phyloP scores from a whole-genome alignment of 2,329 filamentous ascomycete species.

The Scedosporium boydii region DNA sequence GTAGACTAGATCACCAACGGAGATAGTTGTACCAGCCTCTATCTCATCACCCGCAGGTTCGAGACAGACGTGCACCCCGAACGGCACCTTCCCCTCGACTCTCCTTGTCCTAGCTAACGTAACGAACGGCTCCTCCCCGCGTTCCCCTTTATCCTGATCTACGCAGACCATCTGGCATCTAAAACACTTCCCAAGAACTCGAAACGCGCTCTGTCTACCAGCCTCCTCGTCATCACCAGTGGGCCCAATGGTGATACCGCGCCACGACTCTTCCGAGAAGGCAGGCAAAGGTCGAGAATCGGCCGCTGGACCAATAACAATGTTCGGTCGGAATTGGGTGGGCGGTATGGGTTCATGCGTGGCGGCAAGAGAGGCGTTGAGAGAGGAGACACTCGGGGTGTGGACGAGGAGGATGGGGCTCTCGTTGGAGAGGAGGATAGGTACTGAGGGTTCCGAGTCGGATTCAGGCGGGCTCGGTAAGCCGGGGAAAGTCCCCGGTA shows the following conservation, averaged over 20 bases:
- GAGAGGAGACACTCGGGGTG: slow-evolving; percentile 63
- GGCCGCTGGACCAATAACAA: slow-evolving; percentile 53
- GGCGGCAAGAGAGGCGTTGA: slow-evolving; percentile 64
- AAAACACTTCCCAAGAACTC: slow-evolving; percentile 73
- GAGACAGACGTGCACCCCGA: slow-evolving; percentile 69
- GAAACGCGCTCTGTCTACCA: slow-evolving; percentile 37
- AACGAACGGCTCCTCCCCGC: slow-evolving; percentile 75
- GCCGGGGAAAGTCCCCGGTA: slow-evolving; percentile 46
- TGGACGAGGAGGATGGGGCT: slow-evolving; percentile 85
- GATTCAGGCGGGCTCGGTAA: slow-evolving; percentile 46
- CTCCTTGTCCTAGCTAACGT: slow-evolving; percentile 81
- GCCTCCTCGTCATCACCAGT: slow-evolving; percentile 64
- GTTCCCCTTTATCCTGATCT: slow-evolving; percentile 71
- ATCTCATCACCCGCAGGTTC: background rate
- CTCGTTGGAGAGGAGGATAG: slow-evolving; percentile 80
- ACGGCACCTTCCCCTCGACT: slow-evolving; percentile 76
- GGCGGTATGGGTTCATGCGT: slow-evolving; percentile 57
- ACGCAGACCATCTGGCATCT: slow-evolving; percentile 96
- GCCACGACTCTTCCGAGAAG: slow-evolving; percentile 63
- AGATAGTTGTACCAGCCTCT: background rate
- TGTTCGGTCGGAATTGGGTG: slow-evolving; percentile 80
- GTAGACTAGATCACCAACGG: background rate
- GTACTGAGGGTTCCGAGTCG: slow-evolving; percentile 33
- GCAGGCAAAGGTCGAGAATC: slow-evolving; percentile 35
- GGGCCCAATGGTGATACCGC: background rate